Conservation (phyloP, 2,329 filamentous ascomycete genomes). For the Stachybotrys echinatus region DNA sequence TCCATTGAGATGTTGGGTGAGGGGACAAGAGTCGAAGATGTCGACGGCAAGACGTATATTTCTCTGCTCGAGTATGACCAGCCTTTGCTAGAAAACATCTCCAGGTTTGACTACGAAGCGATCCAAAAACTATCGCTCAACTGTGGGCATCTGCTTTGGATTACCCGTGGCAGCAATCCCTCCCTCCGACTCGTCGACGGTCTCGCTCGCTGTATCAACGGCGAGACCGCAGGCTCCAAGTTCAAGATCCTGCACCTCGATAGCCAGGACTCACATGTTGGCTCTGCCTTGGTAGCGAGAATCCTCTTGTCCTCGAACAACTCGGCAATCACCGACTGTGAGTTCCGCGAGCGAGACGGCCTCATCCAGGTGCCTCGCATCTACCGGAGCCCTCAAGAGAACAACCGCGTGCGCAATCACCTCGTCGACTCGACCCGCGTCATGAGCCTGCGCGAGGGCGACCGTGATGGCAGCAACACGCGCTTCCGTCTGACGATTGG, state of each 20-base stretch:
- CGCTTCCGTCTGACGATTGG: constrained; percentile 8
- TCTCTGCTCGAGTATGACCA: not conserved
- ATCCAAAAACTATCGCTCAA: not conserved
- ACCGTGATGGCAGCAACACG: not conserved
- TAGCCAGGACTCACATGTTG: not conserved
- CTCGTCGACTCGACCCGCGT: not conserved
- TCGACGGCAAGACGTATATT: not conserved
- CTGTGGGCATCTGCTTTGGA: not conserved
- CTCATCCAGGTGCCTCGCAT: not conserved
- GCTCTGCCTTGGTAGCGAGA: not conserved
- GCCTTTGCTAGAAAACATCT: not conserved
- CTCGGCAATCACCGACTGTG: not conserved
- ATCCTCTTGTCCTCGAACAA: not conserved
- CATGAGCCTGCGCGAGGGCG: not conserved
- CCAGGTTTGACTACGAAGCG: not conserved
- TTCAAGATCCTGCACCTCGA: not conserved
- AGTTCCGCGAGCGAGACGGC: not conserved
- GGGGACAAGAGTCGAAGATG: not conserved
- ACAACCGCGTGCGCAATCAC: not conserved
- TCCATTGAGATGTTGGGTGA: not conserved
- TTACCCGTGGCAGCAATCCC: not conserved
- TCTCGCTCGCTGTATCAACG: not conserved
- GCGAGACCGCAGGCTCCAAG: not conserved
- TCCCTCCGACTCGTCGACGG: not conserved
- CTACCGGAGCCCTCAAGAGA: not conserved